Evolutionary conservation across 75 land plant genomes (phyloP).

Genomic region (Cunninghamia lanceolata): DNA sequence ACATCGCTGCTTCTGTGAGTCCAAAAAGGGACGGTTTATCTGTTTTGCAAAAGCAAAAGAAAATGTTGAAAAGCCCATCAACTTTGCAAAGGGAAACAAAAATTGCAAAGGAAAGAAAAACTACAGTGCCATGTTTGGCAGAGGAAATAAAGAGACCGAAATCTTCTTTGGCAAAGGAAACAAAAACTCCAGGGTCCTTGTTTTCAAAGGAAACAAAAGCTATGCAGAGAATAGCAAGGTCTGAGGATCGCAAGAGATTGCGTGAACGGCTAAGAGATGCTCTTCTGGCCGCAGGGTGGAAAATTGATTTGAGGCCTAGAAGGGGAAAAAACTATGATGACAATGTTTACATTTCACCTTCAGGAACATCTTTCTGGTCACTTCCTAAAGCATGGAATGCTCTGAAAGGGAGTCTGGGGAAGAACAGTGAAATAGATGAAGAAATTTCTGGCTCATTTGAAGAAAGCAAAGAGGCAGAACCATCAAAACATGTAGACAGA

Average conservation of each 20-base stretch:
- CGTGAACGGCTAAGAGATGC: slow-evolving; percentile 35
- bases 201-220: background rate
- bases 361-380: slow-evolving; percentile 19
- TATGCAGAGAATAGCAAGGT: background rate
- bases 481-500: background rate
- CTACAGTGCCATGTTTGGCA: background rate
- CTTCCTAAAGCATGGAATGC: slow-evolving; percentile 32
- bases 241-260: slow-evolving; percentile 1
- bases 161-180: background rate
- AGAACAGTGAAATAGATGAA: background rate
- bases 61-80: background rate
- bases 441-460: background rate
- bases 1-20: background rate
- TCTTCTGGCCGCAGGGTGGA: slow-evolving; percentile 62
- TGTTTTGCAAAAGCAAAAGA: background rate
- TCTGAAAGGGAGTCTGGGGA: background rate
- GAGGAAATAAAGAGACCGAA: background rate
- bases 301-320: slow-evolving; percentile 55
- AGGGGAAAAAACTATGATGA: slow-evolving; percentile 24
- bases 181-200: background rate
- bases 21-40: background rate
- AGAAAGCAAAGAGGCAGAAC: background rate
- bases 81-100: background rate
- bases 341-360: slow-evolving; percentile 18
- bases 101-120: background rate